Evolutionary conservation across 768 basidiomycete species (phyloP), one percentile per base, ranked within the genome.

Genomic region (Phylloporus sp.): DNA sequence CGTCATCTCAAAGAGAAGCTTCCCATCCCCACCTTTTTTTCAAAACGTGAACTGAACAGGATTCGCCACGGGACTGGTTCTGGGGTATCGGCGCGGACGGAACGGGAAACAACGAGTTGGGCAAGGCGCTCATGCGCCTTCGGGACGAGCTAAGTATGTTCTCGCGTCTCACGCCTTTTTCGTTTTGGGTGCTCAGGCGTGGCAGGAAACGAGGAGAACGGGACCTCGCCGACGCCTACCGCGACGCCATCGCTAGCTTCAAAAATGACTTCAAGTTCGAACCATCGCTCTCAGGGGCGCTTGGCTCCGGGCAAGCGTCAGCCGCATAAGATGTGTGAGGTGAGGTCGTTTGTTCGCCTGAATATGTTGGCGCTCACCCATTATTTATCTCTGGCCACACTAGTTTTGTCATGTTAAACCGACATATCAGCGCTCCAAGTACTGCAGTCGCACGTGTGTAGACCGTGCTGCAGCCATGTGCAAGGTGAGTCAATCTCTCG

Each of bases 21-120:
- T 7, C 20, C 18, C 18, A 7, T 18, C 24, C 23, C 23, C 24
- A 18, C 18, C 14, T 18, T 15, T 27, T 27, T 20, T 21, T 9
- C 6, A 2, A n/a, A n/a, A n/a, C n/a, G n/a, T n/a, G n/a, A n/a
- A n/a, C n/a, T 31, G 29, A 15, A 42, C 53, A 85, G 83, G 80
- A 84, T 63, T 85, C 83, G 9, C 80, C 81, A 54, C 79, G 80
- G 53, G 86, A 88, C 60, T 72, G 82, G 42, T 86, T 86, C 64
- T 88, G 86, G 84, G 86, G 86, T 21, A 62, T 81, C 52, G 86
- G 86, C 6, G 71, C 76, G 21, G 81, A 88, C 59, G 69, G 78
- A 11, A 69, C 72, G 49, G 86, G 86, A 21, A 76, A 74, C 26
- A 88, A 88, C 50, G 83, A 88, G 57, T 72, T 88, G 29, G 86